Base-by-base conservation (phyloP, 1,139 yeast genomes). In the Kurtzmaniella quercitrusa region DNA sequence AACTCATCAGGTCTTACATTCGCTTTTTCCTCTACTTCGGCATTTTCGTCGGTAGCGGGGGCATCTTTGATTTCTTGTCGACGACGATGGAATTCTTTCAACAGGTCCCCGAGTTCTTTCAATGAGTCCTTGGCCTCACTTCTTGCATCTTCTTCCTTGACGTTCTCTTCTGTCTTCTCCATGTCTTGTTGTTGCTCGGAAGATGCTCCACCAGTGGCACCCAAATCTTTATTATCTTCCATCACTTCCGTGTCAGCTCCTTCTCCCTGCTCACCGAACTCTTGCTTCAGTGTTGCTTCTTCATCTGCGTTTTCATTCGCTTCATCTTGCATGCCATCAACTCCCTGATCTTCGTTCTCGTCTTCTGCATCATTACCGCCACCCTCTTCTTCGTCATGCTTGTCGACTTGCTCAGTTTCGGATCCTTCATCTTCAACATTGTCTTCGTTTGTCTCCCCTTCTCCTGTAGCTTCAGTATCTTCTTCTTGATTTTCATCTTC, bases 41-140 rank as follows among this genome's bases (percentile, higher is more conserved):
- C 59, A 27, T 27, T 27, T 39, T 70, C 73, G 34, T 72, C 75
- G 33, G 66, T 62, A 14, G 73, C 74, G n/a, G 71, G 66, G 6
- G 85, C 78, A 50, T 84, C 87, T 50, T 77, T 73, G 49, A 91
- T 91, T 55, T 90, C 97, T 61, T 87, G 90, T 51, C 87, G 82
- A 57, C 96, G 85, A 60, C 90, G 86, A 60, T 91, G 95, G 67
- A 86, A 93, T 59, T 91, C 96, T 58, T 90, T 87, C 62, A 90
- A 64, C 0, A 95, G 81, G 60, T 91, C 97, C 43, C 98, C 98
- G 19, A 93, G 72, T 58, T 90, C 90, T 59, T 86, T 86, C 64
- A 91, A 71, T 0, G 94, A 81, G 54, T 90, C 94, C 45, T 77
- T 76, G n/a, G 90, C 93, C 53, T 78, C 78, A 44, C 85, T 83